Conservation (phyloP, 2,329 filamentous ascomycete genomes). For the Podosphaera aphanis region DNA sequence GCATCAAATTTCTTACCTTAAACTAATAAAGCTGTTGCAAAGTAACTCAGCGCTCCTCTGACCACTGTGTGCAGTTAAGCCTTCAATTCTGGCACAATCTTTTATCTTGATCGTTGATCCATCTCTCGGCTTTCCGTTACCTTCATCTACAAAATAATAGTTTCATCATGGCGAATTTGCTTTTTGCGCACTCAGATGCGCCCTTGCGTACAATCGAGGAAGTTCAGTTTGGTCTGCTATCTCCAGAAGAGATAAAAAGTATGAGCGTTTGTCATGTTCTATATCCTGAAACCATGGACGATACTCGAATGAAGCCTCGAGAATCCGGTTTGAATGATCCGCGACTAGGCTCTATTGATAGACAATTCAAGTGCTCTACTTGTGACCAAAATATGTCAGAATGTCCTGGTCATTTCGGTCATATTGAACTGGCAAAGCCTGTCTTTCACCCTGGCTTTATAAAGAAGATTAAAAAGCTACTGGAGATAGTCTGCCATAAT, state of each 20-base stretch:
- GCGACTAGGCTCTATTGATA: constrained; percentile 85
- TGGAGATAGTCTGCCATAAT: constrained; percentile 97
- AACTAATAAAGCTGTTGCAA: not conserved
- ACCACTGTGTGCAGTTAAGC: constrained; percentile 3
- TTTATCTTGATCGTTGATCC: constrained; percentile 8
- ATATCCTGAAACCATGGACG: constrained; percentile 99
- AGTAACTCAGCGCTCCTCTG: not conserved
- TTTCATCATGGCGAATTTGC: constrained; percentile 66
- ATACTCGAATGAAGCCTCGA: constrained; percentile 72
- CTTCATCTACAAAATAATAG: constrained; percentile 3
- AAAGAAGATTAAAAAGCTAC: constrained; percentile 96
- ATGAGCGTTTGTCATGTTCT: constrained; percentile 93
- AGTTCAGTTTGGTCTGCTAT: constrained; percentile 95
- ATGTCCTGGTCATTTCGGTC: constrained; percentile 93
- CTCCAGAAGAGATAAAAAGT: constrained; percentile 95
- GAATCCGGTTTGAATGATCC: constrained; percentile 87
- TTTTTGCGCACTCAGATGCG: constrained; percentile 78
- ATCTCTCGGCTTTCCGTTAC: constrained; percentile 4
- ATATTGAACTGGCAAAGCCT: constrained; percentile 90
- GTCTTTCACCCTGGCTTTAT: constrained; percentile 93
- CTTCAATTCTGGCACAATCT: constrained; percentile 4
- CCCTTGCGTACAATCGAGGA: constrained; percentile 94
- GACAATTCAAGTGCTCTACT: constrained; percentile 84
- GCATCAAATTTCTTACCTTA: constrained; percentile 7
- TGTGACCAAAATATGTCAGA: constrained; percentile 90